Base-by-base conservation (phyloP, 2,329 filamentous ascomycete species). In the Penicillium sp. region DNA sequence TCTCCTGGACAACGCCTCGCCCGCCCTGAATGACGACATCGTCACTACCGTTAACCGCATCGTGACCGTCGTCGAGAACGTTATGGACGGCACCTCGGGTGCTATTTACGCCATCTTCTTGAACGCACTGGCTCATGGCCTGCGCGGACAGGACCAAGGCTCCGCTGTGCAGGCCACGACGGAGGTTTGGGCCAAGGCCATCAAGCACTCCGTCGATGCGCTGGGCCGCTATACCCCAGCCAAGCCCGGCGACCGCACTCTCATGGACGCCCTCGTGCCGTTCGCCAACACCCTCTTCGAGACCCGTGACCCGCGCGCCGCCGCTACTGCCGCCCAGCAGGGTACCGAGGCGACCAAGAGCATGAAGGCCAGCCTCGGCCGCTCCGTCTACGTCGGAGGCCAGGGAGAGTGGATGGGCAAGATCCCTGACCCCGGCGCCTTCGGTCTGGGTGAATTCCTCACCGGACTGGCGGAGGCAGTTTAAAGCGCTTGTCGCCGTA, bases 211-310 rank as follows among this genome's bases (percentile, higher is more conserved):
- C 36, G 77, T 83, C 45, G 71, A 80, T 13, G 79, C 82, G 1
- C 70, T 98, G 40, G 76, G 74, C 23, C 84, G 75, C 57, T 96
- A 96, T 64, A 98, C 92, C 2, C 89, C 90, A 1, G 92, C 92
- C 0, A 79, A 82, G 36, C 83, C 84, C 0, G 92, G 92, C 17
- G 92, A 98, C 61, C 76, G 92, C 34, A 98, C 92, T 0, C 69
- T 96, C 23, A 77, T 96, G 22, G 92, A 98, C 65, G 88, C 90
- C 1, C 71, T 98, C 33, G 77, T 85, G 45, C 92, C 92, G 1
- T 98, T 96, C 59, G 81, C 93, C 35, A 76, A 86, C 29, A 77
- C 74, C 2, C 73, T 96, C 2, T 72, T 67, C 5, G 65, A 75
- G 55, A 80, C 79, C 0, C 77, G 77, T 10, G 77, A 85, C 57